These are phyloP conservation scores for Mycena vulgaris DNA, from an alignment of 768 basidiomycete species.

Conservation along the genomic window DNA sequence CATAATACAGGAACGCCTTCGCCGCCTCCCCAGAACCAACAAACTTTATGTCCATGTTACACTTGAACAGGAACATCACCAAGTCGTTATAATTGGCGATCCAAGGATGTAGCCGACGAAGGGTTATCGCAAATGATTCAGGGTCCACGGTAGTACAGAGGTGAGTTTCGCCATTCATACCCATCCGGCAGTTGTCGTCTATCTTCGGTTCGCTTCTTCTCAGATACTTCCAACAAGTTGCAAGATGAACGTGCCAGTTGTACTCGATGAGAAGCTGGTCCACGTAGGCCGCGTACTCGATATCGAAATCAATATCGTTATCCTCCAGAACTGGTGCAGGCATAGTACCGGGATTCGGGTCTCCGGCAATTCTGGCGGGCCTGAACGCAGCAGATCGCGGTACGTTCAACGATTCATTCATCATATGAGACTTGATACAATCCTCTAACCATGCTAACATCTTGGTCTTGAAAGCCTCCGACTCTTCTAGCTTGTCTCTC, in stretches of 20 bases:
- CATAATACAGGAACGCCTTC: conserved; percentile 48
- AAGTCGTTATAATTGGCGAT: conserved; percentile 16
- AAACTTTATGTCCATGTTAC: conserved; percentile 47
- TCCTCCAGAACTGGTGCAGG: background rate
- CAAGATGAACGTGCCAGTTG: conserved; percentile 12
- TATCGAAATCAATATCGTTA: background rate
- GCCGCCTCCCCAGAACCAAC: conserved; percentile 47
- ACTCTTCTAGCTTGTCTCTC: background rate
- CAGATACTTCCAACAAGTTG: conserved; percentile 13
- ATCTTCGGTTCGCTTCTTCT: background rate
- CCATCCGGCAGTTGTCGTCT: conserved; percentile 13
- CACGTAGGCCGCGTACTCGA: background rate
- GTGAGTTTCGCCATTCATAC: conserved; percentile 15
- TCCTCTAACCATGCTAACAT: background rate
- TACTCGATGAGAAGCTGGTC: background rate
- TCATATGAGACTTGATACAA: background rate
- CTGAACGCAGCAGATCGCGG: too few species aligned
- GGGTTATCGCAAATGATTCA: background rate
- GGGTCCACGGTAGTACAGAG: background rate
- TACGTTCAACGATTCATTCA: background rate
- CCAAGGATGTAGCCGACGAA: conserved; percentile 5
- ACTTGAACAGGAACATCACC: conserved; percentile 37
- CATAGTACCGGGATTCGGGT: background rate
- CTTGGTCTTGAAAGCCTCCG: background rate
- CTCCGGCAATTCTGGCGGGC: background rate